phyloP scores from a whole-genome alignment of 257 asterid genomes.

The Rhazya stricta region DNA sequence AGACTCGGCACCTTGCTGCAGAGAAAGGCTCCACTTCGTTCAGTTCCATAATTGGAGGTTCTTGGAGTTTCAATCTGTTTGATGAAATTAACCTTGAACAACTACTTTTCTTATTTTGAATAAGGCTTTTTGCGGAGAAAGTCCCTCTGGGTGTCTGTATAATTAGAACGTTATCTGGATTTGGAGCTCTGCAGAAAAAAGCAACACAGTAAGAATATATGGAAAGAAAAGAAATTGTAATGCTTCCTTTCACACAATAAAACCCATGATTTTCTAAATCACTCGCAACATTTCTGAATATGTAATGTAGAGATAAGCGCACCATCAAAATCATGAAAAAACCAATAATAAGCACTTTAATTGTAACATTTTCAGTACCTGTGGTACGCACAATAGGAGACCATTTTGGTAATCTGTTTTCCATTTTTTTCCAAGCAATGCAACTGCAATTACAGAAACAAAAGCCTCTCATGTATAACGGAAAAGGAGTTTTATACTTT shows the following conservation, averaged over 20 bases:
- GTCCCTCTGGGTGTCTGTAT: constrained; percentile 85
- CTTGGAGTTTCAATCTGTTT: constrained; percentile 64
- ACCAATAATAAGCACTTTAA: neutral
- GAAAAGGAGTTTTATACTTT: neutral
- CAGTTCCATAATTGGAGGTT: constrained; percentile 48
- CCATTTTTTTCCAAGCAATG: constrained; percentile 94
- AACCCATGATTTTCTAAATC: neutral
- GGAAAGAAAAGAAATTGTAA: neutral
- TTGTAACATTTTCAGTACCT: constrained; percentile 44
- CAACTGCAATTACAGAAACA: constrained; percentile 57
- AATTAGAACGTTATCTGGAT: constrained; percentile 87
- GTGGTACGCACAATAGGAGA: constrained; percentile 93
- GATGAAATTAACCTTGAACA: constrained; percentile 85
- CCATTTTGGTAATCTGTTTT: constrained; percentile 83
- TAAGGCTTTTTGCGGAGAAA: constrained; percentile 69
- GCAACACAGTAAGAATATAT: neutral
- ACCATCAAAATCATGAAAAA: neutral
- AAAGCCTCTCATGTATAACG: neutral
- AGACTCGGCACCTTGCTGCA: constrained; percentile 71
- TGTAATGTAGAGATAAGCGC: neutral
- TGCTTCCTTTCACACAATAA: neutral
- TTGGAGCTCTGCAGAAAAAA: constrained; percentile 59
- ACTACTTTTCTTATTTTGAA: constrained; percentile 61
- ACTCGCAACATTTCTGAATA: neutral
- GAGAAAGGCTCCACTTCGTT: constrained; percentile 72